phyloP scores from a whole-genome alignment of 1,139 yeast genomes.

The Taphrina pruni region DNA sequence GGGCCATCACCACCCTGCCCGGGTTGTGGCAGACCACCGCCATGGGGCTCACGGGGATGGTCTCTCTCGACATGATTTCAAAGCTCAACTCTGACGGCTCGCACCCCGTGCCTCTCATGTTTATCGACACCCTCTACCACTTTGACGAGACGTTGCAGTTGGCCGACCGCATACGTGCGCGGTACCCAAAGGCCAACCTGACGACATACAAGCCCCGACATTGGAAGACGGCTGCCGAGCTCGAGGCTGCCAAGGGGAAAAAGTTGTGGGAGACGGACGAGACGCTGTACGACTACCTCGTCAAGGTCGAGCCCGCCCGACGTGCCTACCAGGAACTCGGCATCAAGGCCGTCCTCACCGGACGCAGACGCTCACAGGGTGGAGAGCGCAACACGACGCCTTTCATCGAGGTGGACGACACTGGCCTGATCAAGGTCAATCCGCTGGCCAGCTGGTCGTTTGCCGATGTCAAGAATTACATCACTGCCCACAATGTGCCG shows the following conservation, averaged over 20 bases:
- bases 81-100: conserved; percentile 54
- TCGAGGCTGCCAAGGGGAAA: conserved; percentile 71
- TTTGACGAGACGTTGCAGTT: conserved; percentile 90
- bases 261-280: conserved; percentile 85
- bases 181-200: conserved; percentile 62
- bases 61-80: conserved; percentile 82
- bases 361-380: conserved; percentile 90
- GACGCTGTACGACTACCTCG: conserved; percentile 78
- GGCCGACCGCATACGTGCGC: conserved; percentile 62
- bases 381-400: conserved; percentile 77
- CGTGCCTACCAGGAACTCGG: conserved; percentile 76
- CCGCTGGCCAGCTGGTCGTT: conserved; percentile 89
- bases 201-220: conserved; percentile 71
- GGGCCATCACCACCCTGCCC: conserved; percentile 86
- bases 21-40: conserved; percentile 89
- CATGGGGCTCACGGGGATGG: conserved; percentile 90
- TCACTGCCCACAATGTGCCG: conserved; percentile 75
- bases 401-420: conserved; percentile 75
- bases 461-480: conserved; percentile 69
- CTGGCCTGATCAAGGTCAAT: conserved; percentile 80
- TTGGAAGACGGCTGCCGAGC: conserved; percentile 65
- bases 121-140: conserved; percentile 88
- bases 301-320: conserved; percentile 90
- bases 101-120: conserved; percentile 73
- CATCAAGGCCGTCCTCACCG: conserved; percentile 86